A percentile compares a stretch with the other conserved stretches of the same genome.
Evolutionary conservation across 192 early-diverging fungal species (phyloP).

Genomic region (Funneliformis geosporum): DNA sequence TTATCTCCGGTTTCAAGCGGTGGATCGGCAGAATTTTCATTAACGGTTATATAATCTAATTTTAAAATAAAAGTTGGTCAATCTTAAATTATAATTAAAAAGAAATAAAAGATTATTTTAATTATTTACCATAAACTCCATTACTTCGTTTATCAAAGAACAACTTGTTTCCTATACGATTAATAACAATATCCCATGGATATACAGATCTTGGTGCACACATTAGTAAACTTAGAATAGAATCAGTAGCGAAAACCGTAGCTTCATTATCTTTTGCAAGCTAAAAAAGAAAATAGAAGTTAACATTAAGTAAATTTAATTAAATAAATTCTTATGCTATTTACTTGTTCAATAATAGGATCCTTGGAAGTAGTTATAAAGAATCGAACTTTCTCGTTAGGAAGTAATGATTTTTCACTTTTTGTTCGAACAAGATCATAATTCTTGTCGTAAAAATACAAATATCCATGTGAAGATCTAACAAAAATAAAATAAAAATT

Average conservation of each 20-base stretch:
- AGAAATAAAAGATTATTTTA: neutral
- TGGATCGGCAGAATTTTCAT: slow-evolving; percentile 93
- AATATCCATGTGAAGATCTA: slow-evolving; percentile 74
- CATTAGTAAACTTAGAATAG: slow-evolving; percentile 90
- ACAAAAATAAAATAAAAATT: slow-evolving; percentile 8
- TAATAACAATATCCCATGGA: slow-evolving; percentile 95
- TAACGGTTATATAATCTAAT: slow-evolving; percentile 84
- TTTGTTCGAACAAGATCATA: slow-evolving; percentile 86
- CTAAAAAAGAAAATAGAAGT: slow-evolving; percentile 37
- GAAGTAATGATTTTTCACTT: slow-evolving; percentile 71
- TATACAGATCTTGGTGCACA: slow-evolving; percentile 86
- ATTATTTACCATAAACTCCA: slow-evolving; percentile 59
- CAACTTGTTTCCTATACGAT: slow-evolving; percentile 76
- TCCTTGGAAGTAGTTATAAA: slow-evolving; percentile 88
- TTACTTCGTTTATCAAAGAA: slow-evolving; percentile 91
- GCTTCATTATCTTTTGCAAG: slow-evolving; percentile 49
- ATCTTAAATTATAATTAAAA: neutral
- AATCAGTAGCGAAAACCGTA: slow-evolving; percentile 88
- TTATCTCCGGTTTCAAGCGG: slow-evolving; percentile 87
- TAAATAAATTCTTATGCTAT: neutral
- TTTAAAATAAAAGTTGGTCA: neutral
- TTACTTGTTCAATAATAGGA: slow-evolving; percentile 67
- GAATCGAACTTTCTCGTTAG: slow-evolving; percentile 64
- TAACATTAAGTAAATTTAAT: slow-evolving; percentile 30
- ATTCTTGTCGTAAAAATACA: slow-evolving; percentile 75